Percentiles rank a stretch among this genome's conserved stretches.
Conservation (phyloP, 176 grass and related monocot species). For the Oryza glumipatula region DNA sequence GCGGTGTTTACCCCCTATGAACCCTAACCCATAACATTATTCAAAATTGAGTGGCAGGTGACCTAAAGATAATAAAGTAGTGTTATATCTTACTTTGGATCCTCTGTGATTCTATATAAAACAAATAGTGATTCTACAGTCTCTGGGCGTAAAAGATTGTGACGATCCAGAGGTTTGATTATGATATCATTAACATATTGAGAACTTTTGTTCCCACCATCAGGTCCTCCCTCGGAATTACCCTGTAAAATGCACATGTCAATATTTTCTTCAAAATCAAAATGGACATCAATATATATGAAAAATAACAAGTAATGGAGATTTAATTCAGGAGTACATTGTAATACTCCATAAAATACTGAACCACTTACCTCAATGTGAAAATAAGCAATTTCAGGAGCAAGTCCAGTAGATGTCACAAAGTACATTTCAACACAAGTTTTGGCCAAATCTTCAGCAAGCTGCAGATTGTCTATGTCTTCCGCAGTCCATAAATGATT, state of each 20-base stretch:
- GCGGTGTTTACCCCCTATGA: no score
- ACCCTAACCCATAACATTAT: background rate
- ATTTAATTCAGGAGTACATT: constrained; percentile 1
- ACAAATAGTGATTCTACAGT: constrained; percentile 96
- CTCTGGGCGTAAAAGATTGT: constrained; percentile 97
- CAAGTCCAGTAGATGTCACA: constrained; percentile 90
- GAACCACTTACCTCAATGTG: constrained; percentile 65
- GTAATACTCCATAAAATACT: background rate
- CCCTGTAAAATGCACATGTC: constrained; percentile 50
- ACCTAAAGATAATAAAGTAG: background rate
- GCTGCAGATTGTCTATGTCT: constrained; percentile 88
- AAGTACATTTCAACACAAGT: constrained; percentile 97
- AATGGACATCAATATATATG: constrained; percentile 20
- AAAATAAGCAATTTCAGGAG: constrained; percentile 99
- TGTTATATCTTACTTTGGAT: constrained; percentile 68
- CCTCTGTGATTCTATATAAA: constrained; percentile 86
- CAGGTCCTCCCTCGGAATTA: constrained; percentile 63
- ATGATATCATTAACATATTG: constrained; percentile 83
- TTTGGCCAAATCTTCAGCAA: constrained; percentile 96
- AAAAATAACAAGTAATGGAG: constrained; percentile 25
- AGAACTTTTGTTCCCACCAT: constrained; percentile 91
- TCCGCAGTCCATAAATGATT: constrained; percentile 69
- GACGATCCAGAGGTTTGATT: constrained; percentile 83
- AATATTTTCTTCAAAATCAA: background rate
- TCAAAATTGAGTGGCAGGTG: constrained; percentile 10